Base-by-base conservation (phyloP, 352 stramenopile genomes). In the Phytopythium delawarense region DNA sequence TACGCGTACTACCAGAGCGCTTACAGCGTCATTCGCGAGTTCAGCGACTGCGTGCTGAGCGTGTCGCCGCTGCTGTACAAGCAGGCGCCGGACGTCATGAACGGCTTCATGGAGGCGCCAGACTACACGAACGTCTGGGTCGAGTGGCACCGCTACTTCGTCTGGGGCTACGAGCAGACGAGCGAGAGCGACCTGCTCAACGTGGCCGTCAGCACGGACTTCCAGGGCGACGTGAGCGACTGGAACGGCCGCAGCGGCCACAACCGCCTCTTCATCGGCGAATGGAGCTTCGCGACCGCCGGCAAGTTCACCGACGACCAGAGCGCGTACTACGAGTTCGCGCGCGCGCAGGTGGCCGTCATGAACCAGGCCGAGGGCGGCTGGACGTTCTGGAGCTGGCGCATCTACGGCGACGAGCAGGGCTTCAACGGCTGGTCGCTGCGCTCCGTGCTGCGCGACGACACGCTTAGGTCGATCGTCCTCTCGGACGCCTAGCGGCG, bases 81-180 rank as follows among this genome's bases (percentile, higher is more conserved):
- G 49, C 83, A 91, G 49, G 65, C 49, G 2, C 69, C 79, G 1
- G 70, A 78, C 15, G 59, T 72, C 13, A 75, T 91, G 57, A 77
- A 67, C 6, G 76, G 76, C 25, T 75, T 94, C 32, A 76, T 92
- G 71, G 30, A 68, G 52, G 74, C 72, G 2, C 72, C 76, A 0
- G 66, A 65, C 37, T 87, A 77, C 55, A 79, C 51, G n/a, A 95
- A 95, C 39, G 83, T 92, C 12, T 92, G 83, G 85, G 75, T 91
- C 30, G 85, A 94, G 37, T 94, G 83, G 81, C 85, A 94, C 53
- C 79, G 69, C 45, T 94, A 92, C 69, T 92, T 92, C 57, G 71
- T 92, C 1, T 94, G 83, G 85, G 85, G 85, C 60, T 91, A 87
- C 67, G 77, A 92, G 61, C 55, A 79, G 11, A 64, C 74, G 21